Conservation (phyloP, 305 asterid species). For the Plantago lanceolata region DNA sequence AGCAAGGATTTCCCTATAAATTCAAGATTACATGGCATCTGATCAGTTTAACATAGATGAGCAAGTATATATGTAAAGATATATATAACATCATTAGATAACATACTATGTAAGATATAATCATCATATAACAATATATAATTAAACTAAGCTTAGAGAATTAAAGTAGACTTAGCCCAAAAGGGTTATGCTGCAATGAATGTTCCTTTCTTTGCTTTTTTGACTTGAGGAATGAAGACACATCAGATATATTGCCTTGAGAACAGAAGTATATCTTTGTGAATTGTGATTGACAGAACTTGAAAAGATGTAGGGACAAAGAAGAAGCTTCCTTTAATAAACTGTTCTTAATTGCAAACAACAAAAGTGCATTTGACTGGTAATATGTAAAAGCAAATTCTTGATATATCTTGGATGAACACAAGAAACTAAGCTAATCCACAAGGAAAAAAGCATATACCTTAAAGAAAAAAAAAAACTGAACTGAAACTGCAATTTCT, state of each 20-base stretch:
- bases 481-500: too few relatives aligned
- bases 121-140: background rate
- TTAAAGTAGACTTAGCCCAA: slow-evolving; percentile 2
- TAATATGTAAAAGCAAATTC: slow-evolving; percentile 3
- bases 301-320: slow-evolving; percentile 59
- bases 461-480: too few relatives aligned
- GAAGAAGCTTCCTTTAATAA: slow-evolving; percentile 3
- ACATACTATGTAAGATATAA: background rate
- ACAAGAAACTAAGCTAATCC: too few relatives aligned
- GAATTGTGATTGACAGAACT: slow-evolving; percentile 30
- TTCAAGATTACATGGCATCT: background rate
- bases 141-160: background rate
- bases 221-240: slow-evolving; percentile 32
- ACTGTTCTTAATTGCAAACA: slow-evolving; percentile 14
- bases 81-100: background rate
- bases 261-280: slow-evolving; percentile 29
- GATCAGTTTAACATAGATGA: background rate
- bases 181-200: background rate
- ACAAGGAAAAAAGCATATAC: too few relatives aligned
- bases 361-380: slow-evolving; percentile 29
- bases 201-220: slow-evolving; percentile 12
- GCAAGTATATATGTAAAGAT: background rate
- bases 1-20: slow-evolving; percentile 69
- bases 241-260: slow-evolving; percentile 22
- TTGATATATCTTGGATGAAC: background rate